phyloP scores from a whole-genome alignment of 164 flowering plant genomes.

The Dillenia turbinata region DNA sequence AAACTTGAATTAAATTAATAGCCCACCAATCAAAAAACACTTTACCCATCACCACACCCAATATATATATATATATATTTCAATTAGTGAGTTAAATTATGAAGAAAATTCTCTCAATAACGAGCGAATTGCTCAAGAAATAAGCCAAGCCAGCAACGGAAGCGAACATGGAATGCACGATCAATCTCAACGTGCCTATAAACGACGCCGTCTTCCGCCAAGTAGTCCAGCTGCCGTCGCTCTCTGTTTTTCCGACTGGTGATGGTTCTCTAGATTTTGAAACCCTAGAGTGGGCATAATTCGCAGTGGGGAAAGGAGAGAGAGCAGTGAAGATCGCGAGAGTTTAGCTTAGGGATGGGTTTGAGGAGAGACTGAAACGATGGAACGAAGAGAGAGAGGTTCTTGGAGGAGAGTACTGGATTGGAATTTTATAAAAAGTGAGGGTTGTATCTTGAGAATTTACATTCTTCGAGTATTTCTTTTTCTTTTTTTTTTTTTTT shows the following conservation, averaged over 20 bases:
- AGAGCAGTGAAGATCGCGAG: slow-evolving; percentile 4
- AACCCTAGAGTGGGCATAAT: slow-evolving; percentile 13
- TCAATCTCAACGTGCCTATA: slow-evolving; percentile 68
- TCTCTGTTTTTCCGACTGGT: slow-evolving; percentile 14
- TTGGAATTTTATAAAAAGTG: slow-evolving; percentile 8
- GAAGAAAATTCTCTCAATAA: slow-evolving; percentile 51
- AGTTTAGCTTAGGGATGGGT: slow-evolving; percentile 6
- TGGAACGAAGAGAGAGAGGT: slow-evolving; percentile 4
- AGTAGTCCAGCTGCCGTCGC: slow-evolving; percentile 22
- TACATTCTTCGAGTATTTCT: slow-evolving; percentile 12
- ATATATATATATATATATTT: no score
- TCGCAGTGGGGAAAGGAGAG: slow-evolving; percentile 7
- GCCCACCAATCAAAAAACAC: not conserved
- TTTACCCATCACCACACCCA: no score
- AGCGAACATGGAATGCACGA: slow-evolving; percentile 96
- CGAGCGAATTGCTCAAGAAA: slow-evolving; percentile 77
- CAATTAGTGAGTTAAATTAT: not conserved
- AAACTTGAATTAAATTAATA: slow-evolving; percentile 3
- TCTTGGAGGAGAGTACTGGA: slow-evolving; percentile 7
- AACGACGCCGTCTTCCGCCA: slow-evolving; percentile 46
- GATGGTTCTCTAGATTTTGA: slow-evolving; percentile 6
- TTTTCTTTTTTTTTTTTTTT: no score
- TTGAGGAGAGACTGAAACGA: slow-evolving; percentile 5
- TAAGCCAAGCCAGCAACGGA: slow-evolving; percentile 73
- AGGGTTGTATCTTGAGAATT: slow-evolving; percentile 14